Evolutionary conservation across 805 yeast species (phyloP), one percentile per base, ranked within the genome.

Genomic region (Yamadazyma philogaea): DNA sequence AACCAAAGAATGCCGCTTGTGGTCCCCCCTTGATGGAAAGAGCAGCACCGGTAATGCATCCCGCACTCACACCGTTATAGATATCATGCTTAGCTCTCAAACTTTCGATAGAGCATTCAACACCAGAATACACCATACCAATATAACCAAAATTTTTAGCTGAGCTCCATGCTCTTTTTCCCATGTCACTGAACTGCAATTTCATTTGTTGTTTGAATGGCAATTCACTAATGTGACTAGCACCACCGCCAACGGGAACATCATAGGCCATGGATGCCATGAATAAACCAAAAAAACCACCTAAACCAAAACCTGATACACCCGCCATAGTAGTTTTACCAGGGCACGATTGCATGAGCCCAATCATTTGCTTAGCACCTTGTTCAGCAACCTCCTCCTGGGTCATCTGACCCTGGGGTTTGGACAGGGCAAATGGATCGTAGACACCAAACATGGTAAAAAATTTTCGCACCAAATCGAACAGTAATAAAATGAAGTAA

Each of bases 1-100:
- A 93, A 1, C 99, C 99, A 45, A 90, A 61, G 19, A 81, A 54
- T 0, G 96, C 93, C 21, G 96, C 95, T 54, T 83, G 89, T 1
- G 99, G 99, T 1, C 99, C 99, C 37, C 93, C 80, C 59, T 85
- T 87, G 52, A 86, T 76, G 1, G 97, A 95, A 40, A 93, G 74
- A 0, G 96, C 97, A 26, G 96, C 99, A 34, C 99, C 99, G 1
- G 99, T 93, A 28, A 91, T 71, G 66, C 97, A 93, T 2, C 99
- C 99, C 3, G 98, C 98, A 34, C 79, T 75, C 2, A 87, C 79
- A 34, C 97, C 96, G 60, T 93, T 93, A 66, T 83, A 88, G 8
- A 91, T 78, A 63, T 93, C 99, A 56, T 85, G 89, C 56, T 87
- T 89, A 1, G 96, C 97, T 54, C 98, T 74, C 40, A 78, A 61